These are phyloP conservation scores for Saccharomyces hybrid DNA, from an alignment of 1,139 yeast genomes.

Conservation along the genomic window DNA sequence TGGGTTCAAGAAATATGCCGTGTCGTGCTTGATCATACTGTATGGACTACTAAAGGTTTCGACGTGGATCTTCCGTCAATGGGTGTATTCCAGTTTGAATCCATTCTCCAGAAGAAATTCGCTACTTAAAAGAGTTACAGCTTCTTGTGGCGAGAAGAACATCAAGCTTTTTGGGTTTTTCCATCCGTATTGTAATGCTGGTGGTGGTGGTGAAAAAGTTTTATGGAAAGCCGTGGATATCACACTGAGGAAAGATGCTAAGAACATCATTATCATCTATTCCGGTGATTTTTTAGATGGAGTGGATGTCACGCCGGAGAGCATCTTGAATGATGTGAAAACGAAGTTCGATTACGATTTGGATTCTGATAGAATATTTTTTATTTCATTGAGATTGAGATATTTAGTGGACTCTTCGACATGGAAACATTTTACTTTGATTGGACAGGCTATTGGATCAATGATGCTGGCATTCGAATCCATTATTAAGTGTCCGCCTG, in stretches of 20 bases:
- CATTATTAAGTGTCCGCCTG: slow-evolving; percentile 62
- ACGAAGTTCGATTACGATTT: slow-evolving; percentile 57
- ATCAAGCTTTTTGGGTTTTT: slow-evolving; percentile 65
- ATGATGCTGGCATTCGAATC: slow-evolving; percentile 64
- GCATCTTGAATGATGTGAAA: slow-evolving; percentile 50
- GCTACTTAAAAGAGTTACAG: slow-evolving; percentile 25
- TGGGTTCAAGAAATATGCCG: not conserved
- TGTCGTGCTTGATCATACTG: not conserved
- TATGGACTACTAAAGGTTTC: not conserved
- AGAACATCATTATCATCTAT: slow-evolving; percentile 64
- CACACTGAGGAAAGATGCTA: slow-evolving; percentile 46
- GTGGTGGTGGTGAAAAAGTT: slow-evolving; percentile 97
- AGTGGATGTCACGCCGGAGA: slow-evolving; percentile 39
- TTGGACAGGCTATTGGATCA: slow-evolving; percentile 86
- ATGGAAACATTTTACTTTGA: slow-evolving; percentile 74
- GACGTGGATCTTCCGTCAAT: not conserved
- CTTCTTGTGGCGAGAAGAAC: slow-evolving; percentile 28
- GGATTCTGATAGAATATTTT: slow-evolving; percentile 51
- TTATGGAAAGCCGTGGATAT: slow-evolving; percentile 87
- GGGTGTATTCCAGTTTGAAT: slow-evolving; percentile 8
- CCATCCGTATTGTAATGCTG: slow-evolving; percentile 93
- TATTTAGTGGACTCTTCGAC: slow-evolving; percentile 57
- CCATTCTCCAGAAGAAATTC: slow-evolving; percentile 15
- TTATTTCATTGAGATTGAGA: slow-evolving; percentile 60
- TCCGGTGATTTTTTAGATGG: slow-evolving; percentile 46